Evolutionary conservation across 306 rosid genomes (phyloP), one percentile per base, ranked within the genome.

Genomic region (Prunus fruticosa): DNA sequence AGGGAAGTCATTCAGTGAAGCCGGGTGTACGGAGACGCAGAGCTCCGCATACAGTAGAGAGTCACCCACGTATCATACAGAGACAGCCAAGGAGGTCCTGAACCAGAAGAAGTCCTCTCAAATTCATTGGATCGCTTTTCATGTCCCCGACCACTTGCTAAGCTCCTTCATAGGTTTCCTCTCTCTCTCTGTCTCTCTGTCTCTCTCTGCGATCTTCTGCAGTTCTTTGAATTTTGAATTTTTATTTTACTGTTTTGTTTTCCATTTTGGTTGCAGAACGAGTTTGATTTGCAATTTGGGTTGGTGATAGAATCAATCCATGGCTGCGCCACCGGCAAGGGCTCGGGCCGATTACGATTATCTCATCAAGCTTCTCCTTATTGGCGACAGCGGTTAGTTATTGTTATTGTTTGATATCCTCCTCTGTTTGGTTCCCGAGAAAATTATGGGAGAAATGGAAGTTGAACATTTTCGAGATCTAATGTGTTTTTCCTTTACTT

Each of bases 291-390:
- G 25, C 34, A 13, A 38, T 82, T 76, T 12, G 71, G 53, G 62
- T 76, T 76, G 64, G 82, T 79, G 34, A 67, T 79, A 62, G 32
- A 65, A 51, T 61, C 50, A 74, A 66, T 25, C 76, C 67, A 91
- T 91, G 93, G 93, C 93, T 69, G 87, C 93, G 43, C 84, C 86
- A 69, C 87, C 96, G 67, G 87, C 84, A 34, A 85, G 93, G 83
- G 91, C 93, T 76, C 97, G 96, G 73, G 93, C 93, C 38, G 97
- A 92, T 92, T 87, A 92, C 88, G 97, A 92, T 85, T 87, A 88
- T 82, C 97, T 92, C 76, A 90, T 92, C 84, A 92, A 92, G 77
- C 96, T 92, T 74, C 94, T 92, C 76, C 97, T 92, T 65, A 92
- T 92, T 22, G 97, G 97, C 79, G 96, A 92, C 65, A 92, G 97